These are phyloP conservation scores for Xylariaceae sp. DNA, from an alignment of 2,329 filamentous ascomycete species.

Conservation along the genomic window DNA sequence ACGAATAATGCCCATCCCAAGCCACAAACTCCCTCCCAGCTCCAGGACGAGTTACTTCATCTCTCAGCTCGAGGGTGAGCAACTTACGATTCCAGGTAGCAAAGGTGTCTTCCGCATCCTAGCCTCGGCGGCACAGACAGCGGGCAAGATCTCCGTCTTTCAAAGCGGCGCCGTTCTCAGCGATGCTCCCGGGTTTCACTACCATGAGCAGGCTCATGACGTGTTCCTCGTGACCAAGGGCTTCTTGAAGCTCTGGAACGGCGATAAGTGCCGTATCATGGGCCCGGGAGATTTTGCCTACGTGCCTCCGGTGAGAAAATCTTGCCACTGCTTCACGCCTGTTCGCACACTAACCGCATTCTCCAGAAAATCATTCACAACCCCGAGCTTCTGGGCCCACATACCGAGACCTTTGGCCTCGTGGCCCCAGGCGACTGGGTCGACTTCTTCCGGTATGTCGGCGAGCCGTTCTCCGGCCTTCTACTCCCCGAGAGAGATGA, in stretches of 20 bases:
- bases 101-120: constrained; percentile 48
- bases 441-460: constrained; percentile 56
- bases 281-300: constrained; percentile 54
- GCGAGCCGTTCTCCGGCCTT: constrained; percentile 45
- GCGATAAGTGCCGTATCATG: constrained; percentile 50
- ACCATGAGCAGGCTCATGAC: constrained; percentile 52
- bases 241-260: constrained; percentile 52
- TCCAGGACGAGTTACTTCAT: constrained; percentile 40
- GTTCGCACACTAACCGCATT: not conserved
- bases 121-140: constrained; percentile 47
- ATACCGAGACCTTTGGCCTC: constrained; percentile 50
- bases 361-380: constrained; percentile 43
- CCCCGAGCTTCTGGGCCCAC: constrained; percentile 48
- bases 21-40: constrained; percentile 31
- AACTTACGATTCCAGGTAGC: constrained; percentile 47
- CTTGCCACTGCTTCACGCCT: not conserved
- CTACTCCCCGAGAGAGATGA: constrained; percentile 47
- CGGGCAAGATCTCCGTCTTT: constrained; percentile 47
- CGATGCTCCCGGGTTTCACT: constrained; percentile 42
- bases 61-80: constrained; percentile 45
- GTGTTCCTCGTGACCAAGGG: constrained; percentile 54
- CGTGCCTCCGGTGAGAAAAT: constrained; percentile 45
- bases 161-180: constrained; percentile 41
- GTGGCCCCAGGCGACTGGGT: constrained; percentile 56
- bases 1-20: constrained; percentile 30